Percentiles rank a stretch among this genome's conserved stretches.
phyloP scores from a whole-genome alignment of 306 rosid species.

The Quercus berberidifolia region DNA sequence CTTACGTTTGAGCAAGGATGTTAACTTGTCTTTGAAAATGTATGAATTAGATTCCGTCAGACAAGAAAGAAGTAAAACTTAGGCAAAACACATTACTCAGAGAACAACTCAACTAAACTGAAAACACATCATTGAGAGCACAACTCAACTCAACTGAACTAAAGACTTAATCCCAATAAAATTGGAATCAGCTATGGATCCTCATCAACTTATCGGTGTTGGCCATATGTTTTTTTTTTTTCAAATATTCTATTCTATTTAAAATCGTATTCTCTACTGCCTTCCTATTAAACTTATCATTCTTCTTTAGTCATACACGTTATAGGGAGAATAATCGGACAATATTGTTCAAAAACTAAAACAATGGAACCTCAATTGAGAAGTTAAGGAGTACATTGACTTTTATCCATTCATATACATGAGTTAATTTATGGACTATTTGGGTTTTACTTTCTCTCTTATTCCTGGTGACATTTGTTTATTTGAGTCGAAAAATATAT shows the following conservation, averaged over 20 bases:
- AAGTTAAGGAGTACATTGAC: background rate
- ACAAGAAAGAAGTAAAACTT: background rate
- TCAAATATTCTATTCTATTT: background rate
- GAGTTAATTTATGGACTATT: background rate
- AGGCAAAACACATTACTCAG: background rate
- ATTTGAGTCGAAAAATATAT: background rate
- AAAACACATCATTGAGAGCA: background rate
- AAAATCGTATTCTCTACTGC: background rate
- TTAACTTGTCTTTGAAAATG: background rate
- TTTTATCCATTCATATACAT: background rate
- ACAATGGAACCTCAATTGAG: background rate
- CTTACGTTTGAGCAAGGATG: background rate
- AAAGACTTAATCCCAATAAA: background rate
- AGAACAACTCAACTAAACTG: background rate
- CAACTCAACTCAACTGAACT: background rate
- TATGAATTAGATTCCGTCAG: background rate
- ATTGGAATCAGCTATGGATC: background rate
- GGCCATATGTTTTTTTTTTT: background rate
- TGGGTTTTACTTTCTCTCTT: background rate
- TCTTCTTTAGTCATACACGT: background rate
- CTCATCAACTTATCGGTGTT: background rate
- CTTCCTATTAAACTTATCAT: background rate
- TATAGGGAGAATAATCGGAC: background rate
- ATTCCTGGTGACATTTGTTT: background rate
- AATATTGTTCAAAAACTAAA: background rate